A percentile compares a stretch with the other conserved stretches of the same genome.
phyloP scores from a whole-genome alignment of 2,329 filamentous ascomycete genomes.

The Fusarium sp. region DNA sequence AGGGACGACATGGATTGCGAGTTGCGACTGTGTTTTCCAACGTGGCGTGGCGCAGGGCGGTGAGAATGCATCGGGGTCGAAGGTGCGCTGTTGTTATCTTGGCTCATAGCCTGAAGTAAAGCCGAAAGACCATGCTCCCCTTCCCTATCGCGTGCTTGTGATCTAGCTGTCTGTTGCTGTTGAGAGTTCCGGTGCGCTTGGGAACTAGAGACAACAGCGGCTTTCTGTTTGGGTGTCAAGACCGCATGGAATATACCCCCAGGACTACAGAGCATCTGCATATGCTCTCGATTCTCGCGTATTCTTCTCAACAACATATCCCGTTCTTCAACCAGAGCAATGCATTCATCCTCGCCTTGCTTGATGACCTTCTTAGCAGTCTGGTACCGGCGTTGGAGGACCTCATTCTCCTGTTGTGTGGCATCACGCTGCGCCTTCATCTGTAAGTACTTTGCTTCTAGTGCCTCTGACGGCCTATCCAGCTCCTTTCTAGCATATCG shows the following conservation, averaged over 20 bases:
- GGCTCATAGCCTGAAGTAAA: constrained; percentile 82
- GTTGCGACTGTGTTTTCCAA: constrained; percentile 75
- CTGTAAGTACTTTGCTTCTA: constrained; percentile 67
- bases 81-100: constrained; percentile 77
- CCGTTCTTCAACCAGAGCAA: constrained; percentile 78
- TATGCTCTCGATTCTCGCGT: constrained; percentile 87
- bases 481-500: constrained; percentile 68
- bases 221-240: constrained; percentile 66
- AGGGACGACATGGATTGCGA: constrained; percentile 87
- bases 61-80: constrained; percentile 70
- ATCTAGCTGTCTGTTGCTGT: constrained; percentile 63
- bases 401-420: constrained; percentile 72
- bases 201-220: constrained; percentile 53
- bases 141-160: constrained; percentile 57
- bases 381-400: constrained; percentile 72
- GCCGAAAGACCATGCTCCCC: constrained; percentile 77
- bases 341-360: constrained; percentile 79
- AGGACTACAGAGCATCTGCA: constrained; percentile 81
- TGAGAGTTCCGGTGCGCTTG: constrained; percentile 60
- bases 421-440: constrained; percentile 74
- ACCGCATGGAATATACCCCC: constrained; percentile 74
- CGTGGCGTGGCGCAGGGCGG: constrained; percentile 60
- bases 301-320: constrained; percentile 84
- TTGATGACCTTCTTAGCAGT: constrained; percentile 83
- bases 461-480: constrained; percentile 62